Percentiles rank a stretch among this genome's conserved stretches.
phyloP scores from a whole-genome alignment of 805 yeast genomes.

The Starmerella sp. region DNA sequence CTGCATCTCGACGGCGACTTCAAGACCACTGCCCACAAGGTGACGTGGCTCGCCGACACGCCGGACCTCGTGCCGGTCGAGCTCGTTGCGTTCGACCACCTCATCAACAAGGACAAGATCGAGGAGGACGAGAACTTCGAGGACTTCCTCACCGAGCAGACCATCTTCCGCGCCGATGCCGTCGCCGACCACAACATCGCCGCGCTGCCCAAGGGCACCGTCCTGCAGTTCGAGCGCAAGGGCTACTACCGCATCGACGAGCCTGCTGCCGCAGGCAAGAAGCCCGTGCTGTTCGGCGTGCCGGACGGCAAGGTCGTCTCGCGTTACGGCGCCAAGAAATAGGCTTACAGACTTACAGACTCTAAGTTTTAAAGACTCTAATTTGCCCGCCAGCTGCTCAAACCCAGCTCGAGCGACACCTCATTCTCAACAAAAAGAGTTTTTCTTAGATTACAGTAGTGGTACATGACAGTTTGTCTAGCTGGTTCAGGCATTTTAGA shows the following conservation, averaged over 20 bases:
- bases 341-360: background rate
- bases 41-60: constrained; percentile 89
- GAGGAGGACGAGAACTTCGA: constrained; percentile 91
- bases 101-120: constrained; percentile 86
- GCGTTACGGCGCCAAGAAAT: constrained; percentile 59
- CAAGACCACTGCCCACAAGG: constrained; percentile 87
- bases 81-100: constrained; percentile 83
- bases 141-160: constrained; percentile 77
- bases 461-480: too few relatives aligned
- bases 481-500: background rate
- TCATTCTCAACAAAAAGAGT: too few relatives aligned
- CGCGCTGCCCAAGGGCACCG: constrained; percentile 69
- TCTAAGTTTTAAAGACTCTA: background rate
- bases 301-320: constrained; percentile 88
- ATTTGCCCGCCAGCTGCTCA: too few relatives aligned
- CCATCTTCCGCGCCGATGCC: constrained; percentile 72
- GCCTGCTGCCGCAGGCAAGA: constrained; percentile 42
- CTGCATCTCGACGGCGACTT: constrained; percentile 91
- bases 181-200: constrained; percentile 70
- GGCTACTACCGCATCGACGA: constrained; percentile 83
- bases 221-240: constrained; percentile 92
- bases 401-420: too few relatives aligned
- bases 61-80: constrained; percentile 60
- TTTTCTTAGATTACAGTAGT: background rate
- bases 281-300: constrained; percentile 75